A percentile compares a stretch with the other conserved stretches of the same genome.
Evolutionary conservation across 2,329 filamentous ascomycete species (phyloP).

Genomic region (Fusarium liriodendri): DNA sequence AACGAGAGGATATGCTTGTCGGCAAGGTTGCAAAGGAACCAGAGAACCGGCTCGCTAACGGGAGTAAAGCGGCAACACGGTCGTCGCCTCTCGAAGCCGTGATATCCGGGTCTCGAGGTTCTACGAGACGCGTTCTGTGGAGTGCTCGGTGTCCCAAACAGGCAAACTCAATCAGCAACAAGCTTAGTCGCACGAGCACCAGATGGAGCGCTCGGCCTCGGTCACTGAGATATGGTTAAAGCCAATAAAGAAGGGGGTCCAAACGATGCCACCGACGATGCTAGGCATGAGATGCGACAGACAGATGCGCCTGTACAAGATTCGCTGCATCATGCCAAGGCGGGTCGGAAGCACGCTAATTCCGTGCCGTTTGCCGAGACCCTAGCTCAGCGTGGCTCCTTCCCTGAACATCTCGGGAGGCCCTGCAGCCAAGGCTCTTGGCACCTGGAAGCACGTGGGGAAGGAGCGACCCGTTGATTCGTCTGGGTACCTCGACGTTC

Average conservation of each 20-base stretch:
- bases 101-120: slow-evolving; percentile 25
- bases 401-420: slow-evolving; percentile 7
- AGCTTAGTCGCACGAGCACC: slow-evolving; percentile 30
- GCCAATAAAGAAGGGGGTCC: neutral
- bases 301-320: neutral
- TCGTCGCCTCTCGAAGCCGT: slow-evolving; percentile 25
- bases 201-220: slow-evolving; percentile 21
- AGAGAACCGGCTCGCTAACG: slow-evolving; percentile 9
- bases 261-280: neutral
- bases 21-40: neutral
- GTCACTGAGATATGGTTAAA: slow-evolving; percentile 23
- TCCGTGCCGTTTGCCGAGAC: slow-evolving; percentile 36
- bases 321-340: slow-evolving; percentile 5
- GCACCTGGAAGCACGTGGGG: slow-evolving; percentile 36
- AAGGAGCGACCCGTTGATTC: slow-evolving; percentile 25
- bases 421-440: slow-evolving; percentile 36
- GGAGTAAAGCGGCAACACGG: slow-evolving; percentile 26
- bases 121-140: neutral
- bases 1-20: neutral
- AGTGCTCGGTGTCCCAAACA: slow-evolving; percentile 36
- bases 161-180: slow-evolving; percentile 34
- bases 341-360: slow-evolving; percentile 23
- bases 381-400: slow-evolving; percentile 3
- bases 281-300: neutral
- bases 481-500: neutral